phyloP scores from a whole-genome alignment of 768 basidiomycete genomes.

The Tylopilus rubrobrunneus region DNA sequence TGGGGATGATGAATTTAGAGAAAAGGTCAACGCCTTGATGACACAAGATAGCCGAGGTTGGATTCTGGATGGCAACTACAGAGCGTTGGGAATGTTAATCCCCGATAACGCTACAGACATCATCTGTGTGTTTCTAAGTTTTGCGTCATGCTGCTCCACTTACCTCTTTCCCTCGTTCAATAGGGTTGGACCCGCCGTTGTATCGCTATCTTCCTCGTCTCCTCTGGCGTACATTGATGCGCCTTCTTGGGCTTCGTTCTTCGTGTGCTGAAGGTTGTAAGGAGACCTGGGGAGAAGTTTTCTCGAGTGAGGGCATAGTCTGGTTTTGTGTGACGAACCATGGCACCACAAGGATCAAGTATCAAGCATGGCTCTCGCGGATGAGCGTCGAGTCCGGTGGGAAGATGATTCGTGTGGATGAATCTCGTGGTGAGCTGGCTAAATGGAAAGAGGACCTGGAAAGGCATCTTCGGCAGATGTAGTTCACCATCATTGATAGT shows the following conservation, averaged over 20 bases:
- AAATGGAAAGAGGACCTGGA: background rate
- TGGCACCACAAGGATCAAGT: constrained; percentile 12
- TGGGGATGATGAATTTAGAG: constrained; percentile 20
- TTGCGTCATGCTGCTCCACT: background rate
- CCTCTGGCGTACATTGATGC: constrained; percentile 47
- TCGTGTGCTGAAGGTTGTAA: constrained; percentile 49
- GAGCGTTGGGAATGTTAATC: constrained; percentile 21
- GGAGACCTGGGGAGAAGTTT: constrained; percentile 38
- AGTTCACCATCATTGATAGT: too few species aligned
- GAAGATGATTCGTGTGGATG: constrained; percentile 48
- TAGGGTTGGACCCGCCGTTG: constrained; percentile 70
- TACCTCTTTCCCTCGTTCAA: background rate
- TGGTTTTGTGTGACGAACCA: constrained; percentile 48
- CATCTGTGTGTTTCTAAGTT: constrained; percentile 41
- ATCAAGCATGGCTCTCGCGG: constrained; percentile 13
- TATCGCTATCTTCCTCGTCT: constrained; percentile 58
- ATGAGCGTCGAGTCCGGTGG: constrained; percentile 29
- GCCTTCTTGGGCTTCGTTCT: constrained; percentile 34
- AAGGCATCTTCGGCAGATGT: too few species aligned
- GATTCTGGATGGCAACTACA: constrained; percentile 53
- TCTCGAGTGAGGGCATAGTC: constrained; percentile 49
- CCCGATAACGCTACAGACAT: constrained; percentile 44
- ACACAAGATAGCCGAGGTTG: constrained; percentile 38
- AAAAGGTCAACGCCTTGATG: constrained; percentile 19
- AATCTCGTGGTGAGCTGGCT: constrained; percentile 43